These are phyloP conservation scores for Drechslera avenae DNA, from an alignment of 2,329 filamentous ascomycete species.

Conservation along the genomic window DNA sequence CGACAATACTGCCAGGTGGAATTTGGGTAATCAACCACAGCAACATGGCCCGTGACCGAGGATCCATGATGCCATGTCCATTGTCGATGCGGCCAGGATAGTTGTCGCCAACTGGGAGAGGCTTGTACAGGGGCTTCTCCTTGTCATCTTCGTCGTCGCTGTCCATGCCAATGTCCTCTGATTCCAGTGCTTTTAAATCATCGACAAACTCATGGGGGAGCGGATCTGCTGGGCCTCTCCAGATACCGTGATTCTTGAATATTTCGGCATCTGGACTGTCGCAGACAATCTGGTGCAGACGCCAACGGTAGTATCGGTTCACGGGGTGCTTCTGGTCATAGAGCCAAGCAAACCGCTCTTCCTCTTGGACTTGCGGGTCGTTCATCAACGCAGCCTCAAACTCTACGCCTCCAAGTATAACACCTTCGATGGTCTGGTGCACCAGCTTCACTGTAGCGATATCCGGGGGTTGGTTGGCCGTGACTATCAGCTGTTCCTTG, in stretches of 20 bases:
- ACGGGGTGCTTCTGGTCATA: conserved; percentile 76
- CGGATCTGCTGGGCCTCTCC: conserved; percentile 74
- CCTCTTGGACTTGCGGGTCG: conserved; percentile 77
- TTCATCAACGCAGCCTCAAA: conserved; percentile 94
- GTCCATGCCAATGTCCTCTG: conserved; percentile 40
- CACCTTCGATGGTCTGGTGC: conserved; percentile 81
- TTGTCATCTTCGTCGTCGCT: conserved; percentile 74
- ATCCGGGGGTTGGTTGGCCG: conserved; percentile 73
- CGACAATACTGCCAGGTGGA: conserved; percentile 74
- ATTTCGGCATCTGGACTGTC: conserved; percentile 43
- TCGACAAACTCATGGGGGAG: conserved; percentile 84
- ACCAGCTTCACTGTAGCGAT: conserved; percentile 81
- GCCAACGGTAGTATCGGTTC: conserved; percentile 92
- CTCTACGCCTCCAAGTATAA: conserved; percentile 80
- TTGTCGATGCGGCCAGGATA: conserved; percentile 36
- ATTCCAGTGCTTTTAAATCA: conserved; percentile 76
- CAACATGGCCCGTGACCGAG: conserved; percentile 65
- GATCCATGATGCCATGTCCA: conserved; percentile 37
- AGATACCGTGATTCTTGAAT: conserved; percentile 53
- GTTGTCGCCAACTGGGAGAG: conserved; percentile 34
- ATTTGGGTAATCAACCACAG: conserved; percentile 82
- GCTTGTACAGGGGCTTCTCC: conserved; percentile 30
- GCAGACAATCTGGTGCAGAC: conserved; percentile 84
- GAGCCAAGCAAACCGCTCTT: conserved; percentile 92
- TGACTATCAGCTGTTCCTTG: conserved; percentile 37